Evolutionary conservation across 2,329 filamentous ascomycete species (phyloP), one percentile per base, ranked within the genome.

Genomic region (Atkinsonella hypoxylon): DNA sequence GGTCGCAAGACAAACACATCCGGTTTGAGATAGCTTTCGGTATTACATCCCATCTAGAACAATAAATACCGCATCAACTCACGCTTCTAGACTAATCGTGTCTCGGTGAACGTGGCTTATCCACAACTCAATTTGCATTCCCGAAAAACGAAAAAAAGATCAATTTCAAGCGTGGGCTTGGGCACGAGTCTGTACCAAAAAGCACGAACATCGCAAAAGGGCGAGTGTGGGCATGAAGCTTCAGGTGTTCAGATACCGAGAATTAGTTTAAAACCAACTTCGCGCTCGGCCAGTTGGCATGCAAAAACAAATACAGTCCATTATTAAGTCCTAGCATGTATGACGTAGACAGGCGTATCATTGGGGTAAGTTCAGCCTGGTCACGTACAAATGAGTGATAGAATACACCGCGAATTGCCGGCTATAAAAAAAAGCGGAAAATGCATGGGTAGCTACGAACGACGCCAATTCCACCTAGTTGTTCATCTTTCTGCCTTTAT

Each of bases 271-370:
- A n/a, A 46, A 39, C 26, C 13, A 6, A 15, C 20, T 17, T 34
- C 22, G 20, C 32, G 34, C 31, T 7, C 38, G 31, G 45, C 40
- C 45, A 44, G 22, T 26, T 34, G 22, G 26, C 13, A 43, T 41
- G 50, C 51, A 52, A 53, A 57, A 57, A 59, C 59, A 61, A 67
- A 66, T 64, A 62, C 63, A 68, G 58, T 68, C 65, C 62, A 69
- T 70, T 70, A 70, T 69, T 70, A 70, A 69, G 65, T 67, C 67
- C 65, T 69, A 69, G 61, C 61, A 58, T 66, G 59, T 66, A 61
- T 52, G 51, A 56, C 49, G 49, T 45, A 38, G 40, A 52, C 48
- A 45, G 49, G 50, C 51, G 41, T 49, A 41, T 55, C 40, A 22
- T 48, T 54, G 57, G 55, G 56, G 54, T 56, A 58, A 57, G 56